These are phyloP conservation scores for Hypoxylon lienhwacheense DNA, from an alignment of 495 filamentous ascomycete species.

Conservation along the genomic window DNA sequence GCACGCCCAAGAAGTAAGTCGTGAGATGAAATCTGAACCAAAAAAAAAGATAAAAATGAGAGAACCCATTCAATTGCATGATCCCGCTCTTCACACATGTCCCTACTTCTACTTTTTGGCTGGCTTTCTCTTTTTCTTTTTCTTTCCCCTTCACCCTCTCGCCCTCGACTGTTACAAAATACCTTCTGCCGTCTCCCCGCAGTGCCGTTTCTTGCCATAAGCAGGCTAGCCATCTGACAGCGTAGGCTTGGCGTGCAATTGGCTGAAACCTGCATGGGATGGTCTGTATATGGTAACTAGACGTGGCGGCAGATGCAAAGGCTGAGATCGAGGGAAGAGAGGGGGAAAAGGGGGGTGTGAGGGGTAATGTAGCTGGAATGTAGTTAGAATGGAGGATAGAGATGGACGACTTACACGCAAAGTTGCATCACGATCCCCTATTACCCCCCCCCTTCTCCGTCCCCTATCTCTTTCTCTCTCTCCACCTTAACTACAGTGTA, in stretches of 20 bases:
- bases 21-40: neutral
- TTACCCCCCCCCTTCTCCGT: too few relatives aligned
- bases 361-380: too few relatives aligned
- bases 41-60: neutral
- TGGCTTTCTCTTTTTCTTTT: constrained; percentile 7
- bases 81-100: neutral
- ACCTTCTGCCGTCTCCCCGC: constrained; percentile 27
- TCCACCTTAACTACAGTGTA: too few relatives aligned
- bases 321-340: constrained; percentile 7
- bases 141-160: neutral
- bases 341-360: constrained; percentile 14
- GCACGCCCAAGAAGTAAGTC: constrained; percentile 54
- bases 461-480: constrained; percentile 19
- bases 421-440: constrained; percentile 15
- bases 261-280: constrained; percentile 30
- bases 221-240: constrained; percentile 20
- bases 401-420: neutral
- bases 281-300: constrained; percentile 27
- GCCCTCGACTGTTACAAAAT: neutral
- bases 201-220: constrained; percentile 21
- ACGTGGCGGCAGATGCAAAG: constrained; percentile 29
- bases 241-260: constrained; percentile 20
- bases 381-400: neutral
- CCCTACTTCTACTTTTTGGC: neutral
- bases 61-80: neutral